phyloP scores from a whole-genome alignment of 1,139 yeast species.

The Debaryomycetaceae sp. region DNA sequence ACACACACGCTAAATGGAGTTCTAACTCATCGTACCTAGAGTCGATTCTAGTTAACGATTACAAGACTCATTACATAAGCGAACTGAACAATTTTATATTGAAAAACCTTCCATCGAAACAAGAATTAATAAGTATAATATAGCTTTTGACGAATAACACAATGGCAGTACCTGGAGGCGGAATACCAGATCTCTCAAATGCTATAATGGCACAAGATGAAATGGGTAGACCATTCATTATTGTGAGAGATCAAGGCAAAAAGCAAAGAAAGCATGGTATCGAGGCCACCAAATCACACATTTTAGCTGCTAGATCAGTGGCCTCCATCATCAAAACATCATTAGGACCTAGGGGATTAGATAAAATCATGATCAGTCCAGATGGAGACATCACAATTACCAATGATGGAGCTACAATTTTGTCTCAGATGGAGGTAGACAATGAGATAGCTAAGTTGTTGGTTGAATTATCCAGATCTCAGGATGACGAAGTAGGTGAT shows the following conservation, averaged over 20 bases:
- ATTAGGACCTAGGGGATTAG: slow-evolving; percentile 97
- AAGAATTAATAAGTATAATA: not conserved
- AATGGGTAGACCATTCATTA: slow-evolving; percentile 97
- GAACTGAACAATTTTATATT: not conserved
- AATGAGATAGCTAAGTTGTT: slow-evolving; percentile 93
- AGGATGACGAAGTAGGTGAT: slow-evolving; percentile 98
- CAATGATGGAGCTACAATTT: slow-evolving; percentile 96
- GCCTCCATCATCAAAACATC: slow-evolving; percentile 91
- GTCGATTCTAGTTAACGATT: too few species aligned
- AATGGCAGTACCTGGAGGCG: slow-evolving; percentile 29
- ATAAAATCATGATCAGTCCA: slow-evolving; percentile 85
- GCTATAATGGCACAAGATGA: slow-evolving; percentile 99
- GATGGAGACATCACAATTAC: slow-evolving; percentile 98
- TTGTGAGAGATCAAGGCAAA: slow-evolving; percentile 94
- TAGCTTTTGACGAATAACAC: slow-evolving; percentile 2
- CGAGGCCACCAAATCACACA: slow-evolving; percentile 94
- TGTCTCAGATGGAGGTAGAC: slow-evolving; percentile 93
- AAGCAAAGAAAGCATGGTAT: slow-evolving; percentile 90
- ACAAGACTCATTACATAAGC: not conserved
- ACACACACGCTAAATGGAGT: too few species aligned
- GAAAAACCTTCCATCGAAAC: not conserved
- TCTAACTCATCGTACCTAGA: too few species aligned
- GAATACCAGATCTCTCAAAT: slow-evolving; percentile 89
- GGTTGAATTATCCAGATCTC: slow-evolving; percentile 92
- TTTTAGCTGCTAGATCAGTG: slow-evolving; percentile 93